Conservation (phyloP, 305 asterid species). For the Fraxinus nigra region DNA sequence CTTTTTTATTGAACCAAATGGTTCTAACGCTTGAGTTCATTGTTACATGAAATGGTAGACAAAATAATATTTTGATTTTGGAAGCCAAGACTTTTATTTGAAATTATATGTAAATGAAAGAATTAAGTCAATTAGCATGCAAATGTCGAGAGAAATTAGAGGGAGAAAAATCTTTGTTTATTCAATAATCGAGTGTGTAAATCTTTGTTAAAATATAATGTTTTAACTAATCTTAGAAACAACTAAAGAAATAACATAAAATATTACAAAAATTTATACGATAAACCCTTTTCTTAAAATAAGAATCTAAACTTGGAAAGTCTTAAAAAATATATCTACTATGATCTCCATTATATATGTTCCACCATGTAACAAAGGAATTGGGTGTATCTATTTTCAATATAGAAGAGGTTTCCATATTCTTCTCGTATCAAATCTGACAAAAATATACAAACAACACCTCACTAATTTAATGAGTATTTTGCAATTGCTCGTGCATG, state of each 20-base stretch:
- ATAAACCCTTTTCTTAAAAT: neutral
- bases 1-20: neutral
- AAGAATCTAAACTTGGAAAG: neutral
- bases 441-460: neutral
- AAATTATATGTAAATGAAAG: neutral
- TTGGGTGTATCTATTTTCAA: neutral
- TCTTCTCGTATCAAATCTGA: neutral
- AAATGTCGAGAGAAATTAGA: neutral
- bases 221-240: neutral
- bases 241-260: neutral
- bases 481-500: neutral
- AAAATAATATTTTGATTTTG: too few relatives aligned
- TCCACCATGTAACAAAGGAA: neutral
- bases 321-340: neutral
- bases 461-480: neutral
- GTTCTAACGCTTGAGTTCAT: neutral
- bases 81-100: neutral
- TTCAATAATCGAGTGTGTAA: neutral
- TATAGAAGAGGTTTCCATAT: neutral
- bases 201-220: neutral
- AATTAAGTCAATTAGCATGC: neutral
- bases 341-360: neutral
- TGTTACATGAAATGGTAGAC: neutral
- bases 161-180: neutral
- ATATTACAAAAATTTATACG: neutral